These are phyloP conservation scores for Fistulifera solaris DNA, from an alignment of 108 stramenopile genomes.

Conservation along the genomic window DNA sequence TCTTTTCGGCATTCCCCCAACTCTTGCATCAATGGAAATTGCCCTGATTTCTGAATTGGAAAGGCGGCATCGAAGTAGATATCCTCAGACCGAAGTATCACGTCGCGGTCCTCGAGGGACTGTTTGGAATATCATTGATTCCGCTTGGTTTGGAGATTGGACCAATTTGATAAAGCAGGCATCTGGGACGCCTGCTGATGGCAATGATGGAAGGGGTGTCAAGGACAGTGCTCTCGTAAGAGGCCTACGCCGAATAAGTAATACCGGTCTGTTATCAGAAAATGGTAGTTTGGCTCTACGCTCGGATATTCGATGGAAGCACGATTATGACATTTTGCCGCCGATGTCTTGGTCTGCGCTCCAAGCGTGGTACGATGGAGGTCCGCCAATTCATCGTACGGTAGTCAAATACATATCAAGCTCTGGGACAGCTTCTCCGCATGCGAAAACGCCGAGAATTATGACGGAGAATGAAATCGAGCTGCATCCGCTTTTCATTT, in stretches of 20 bases:
- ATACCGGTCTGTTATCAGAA: conserved; percentile 54
- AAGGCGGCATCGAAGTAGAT: conserved; percentile 57
- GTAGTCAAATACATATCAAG: conserved; percentile 57
- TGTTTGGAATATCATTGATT: conserved; percentile 75
- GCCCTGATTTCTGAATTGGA: conserved; percentile 53
- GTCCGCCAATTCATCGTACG: conserved; percentile 70
- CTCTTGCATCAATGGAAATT: conserved; percentile 48
- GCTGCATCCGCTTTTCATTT: conserved; percentile 73
- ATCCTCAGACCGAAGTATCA: conserved; percentile 54
- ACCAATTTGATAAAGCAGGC: conserved; percentile 25
- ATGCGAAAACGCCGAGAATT: conserved; percentile 16
- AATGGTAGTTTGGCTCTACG: conserved; percentile 67
- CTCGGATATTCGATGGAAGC: conserved; percentile 53
- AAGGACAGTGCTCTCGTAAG: conserved; percentile 13
- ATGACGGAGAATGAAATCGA: conserved; percentile 73
- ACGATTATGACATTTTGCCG: conserved; percentile 78
- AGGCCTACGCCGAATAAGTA: conserved; percentile 55
- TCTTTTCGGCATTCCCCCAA: conserved; percentile 73
- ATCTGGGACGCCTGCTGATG: conserved; percentile 30
- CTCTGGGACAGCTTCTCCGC: conserved; percentile 13
- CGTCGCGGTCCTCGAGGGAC: conserved; percentile 75
- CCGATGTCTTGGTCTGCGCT: conserved; percentile 78
- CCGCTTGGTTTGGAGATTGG: conserved; percentile 63
- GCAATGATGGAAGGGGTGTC: conserved; percentile 21
- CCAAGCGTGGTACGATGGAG: conserved; percentile 90